Evolutionary conservation across 2,329 filamentous ascomycete genomes (phyloP).

Genomic region (Aspergillus sp.): DNA sequence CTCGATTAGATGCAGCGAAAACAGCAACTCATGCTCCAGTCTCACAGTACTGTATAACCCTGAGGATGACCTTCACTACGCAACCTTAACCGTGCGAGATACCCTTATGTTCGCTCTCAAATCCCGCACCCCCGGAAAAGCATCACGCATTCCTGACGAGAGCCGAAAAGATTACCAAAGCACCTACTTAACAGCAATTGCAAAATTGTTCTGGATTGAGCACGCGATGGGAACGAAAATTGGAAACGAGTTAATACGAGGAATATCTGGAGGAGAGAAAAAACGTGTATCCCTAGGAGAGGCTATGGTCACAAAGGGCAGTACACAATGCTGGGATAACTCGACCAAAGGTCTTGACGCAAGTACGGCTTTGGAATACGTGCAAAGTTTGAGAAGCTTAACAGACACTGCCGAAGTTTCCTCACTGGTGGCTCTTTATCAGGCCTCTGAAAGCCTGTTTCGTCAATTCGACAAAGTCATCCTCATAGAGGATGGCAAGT

Average conservation of each 20-base stretch:
- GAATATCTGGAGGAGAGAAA: constrained; percentile 63
- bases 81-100: constrained; percentile 67
- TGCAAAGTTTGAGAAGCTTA: constrained; percentile 57
- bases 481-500: constrained; percentile 60
- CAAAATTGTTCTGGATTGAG: constrained; percentile 64
- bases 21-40: constrained; percentile 3
- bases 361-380: constrained; percentile 66
- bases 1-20: constrained; percentile 9
- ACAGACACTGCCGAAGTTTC: constrained; percentile 59
- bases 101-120: constrained; percentile 68
- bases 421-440: constrained; percentile 63
- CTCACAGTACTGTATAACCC: constrained; percentile 61
- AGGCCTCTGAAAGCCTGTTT: constrained; percentile 51
- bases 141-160: constrained; percentile 55
- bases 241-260: constrained; percentile 66
- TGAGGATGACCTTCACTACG: constrained; percentile 70
- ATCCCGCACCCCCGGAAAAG: constrained; percentile 59
- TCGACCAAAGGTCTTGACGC: constrained; percentile 67
- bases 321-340: constrained; percentile 69
- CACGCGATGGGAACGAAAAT: constrained; percentile 68
- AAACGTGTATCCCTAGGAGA: constrained; percentile 80
- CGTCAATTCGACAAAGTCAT: constrained; percentile 62
- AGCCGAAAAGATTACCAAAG: constrained; percentile 53
- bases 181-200: constrained; percentile 60
- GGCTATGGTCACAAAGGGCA: constrained; percentile 61